Percentiles rank a stretch among this genome's conserved stretches.
Evolutionary conservation across 1,284 basidiomycete genomes (phyloP).

Genomic region (Meripilus lineatus): DNA sequence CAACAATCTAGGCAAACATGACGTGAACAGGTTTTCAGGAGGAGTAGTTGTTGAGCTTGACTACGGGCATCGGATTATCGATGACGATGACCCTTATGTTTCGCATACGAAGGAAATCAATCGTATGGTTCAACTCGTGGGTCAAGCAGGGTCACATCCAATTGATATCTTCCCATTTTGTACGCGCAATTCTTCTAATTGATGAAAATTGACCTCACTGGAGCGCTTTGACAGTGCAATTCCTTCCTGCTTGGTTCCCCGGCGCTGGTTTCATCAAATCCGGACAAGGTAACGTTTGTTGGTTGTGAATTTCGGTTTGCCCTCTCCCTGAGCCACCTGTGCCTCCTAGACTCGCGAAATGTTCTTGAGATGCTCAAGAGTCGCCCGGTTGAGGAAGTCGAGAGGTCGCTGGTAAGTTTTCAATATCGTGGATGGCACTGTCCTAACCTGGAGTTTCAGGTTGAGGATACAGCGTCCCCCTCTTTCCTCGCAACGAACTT

Average conservation of each 20-base stretch:
- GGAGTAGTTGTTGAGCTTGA: conserved; percentile 37
- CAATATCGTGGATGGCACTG: too few species aligned
- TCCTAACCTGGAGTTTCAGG: neutral
- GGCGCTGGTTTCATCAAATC: neutral
- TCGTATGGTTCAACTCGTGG: conserved; percentile 41
- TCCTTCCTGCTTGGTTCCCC: neutral
- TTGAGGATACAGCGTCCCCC: neutral
- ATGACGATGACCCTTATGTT: conserved; percentile 22
- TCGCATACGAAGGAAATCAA: conserved; percentile 41
- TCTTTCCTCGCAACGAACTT: neutral
- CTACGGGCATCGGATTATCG: conserved; percentile 26
- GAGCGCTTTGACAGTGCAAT: neutral
- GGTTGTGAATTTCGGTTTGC: too few species aligned
- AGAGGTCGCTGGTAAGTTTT: too few species aligned
- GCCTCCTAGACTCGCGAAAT: too few species aligned
- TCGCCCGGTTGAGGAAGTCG: too few species aligned
- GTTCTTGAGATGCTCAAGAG: too few species aligned
- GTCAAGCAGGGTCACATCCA: conserved; percentile 34
- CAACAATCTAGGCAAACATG: neutral
- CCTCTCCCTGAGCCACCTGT: too few species aligned
- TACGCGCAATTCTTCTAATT: neutral
- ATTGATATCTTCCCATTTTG: conserved; percentile 6
- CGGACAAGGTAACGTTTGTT: neutral
- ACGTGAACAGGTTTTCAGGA: conserved; percentile 20
- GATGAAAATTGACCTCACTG: neutral